A percentile compares a stretch with the other conserved stretches of the same genome.
These are phyloP conservation scores for Rhizopogon sp. DNA, from an alignment of 768 basidiomycete species.

Conservation along the genomic window DNA sequence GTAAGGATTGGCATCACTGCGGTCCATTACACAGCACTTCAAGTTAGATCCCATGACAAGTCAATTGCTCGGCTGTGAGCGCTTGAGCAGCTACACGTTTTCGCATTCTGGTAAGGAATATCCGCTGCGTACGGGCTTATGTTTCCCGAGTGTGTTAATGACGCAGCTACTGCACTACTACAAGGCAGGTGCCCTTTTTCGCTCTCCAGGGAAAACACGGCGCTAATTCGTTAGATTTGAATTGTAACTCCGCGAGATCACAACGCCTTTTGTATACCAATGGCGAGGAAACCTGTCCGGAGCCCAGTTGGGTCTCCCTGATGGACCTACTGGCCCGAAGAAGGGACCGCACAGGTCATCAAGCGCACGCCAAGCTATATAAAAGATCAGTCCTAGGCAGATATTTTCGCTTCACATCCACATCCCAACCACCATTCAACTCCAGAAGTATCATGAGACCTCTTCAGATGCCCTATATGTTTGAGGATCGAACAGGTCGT, in stretches of 20 bases:
- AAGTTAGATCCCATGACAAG: background rate
- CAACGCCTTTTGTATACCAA: background rate
- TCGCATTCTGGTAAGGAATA: background rate
- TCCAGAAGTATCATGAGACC: constrained; percentile 13
- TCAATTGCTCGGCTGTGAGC: background rate
- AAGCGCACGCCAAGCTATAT: background rate
- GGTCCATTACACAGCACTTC: background rate
- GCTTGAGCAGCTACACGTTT: background rate
- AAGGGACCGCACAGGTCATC: constrained; percentile 2
- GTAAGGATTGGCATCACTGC: background rate
- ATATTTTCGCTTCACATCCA: background rate
- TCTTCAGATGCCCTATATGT: constrained; percentile 43
- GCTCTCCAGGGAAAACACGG: background rate
- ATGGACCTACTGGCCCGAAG: background rate
- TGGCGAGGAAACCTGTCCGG: background rate
- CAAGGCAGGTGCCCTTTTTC: background rate
- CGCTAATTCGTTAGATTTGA: background rate
- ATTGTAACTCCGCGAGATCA: background rate
- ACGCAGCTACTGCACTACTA: background rate
- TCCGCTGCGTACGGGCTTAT: background rate
- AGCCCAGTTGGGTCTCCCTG: background rate
- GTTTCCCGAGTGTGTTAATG: background rate
- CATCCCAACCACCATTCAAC: background rate
- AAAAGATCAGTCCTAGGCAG: background rate
- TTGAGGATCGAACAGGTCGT: constrained; percentile 65